Base-by-base conservation (phyloP, 208 protist species). In the Leptomonas seymouri region DNA sequence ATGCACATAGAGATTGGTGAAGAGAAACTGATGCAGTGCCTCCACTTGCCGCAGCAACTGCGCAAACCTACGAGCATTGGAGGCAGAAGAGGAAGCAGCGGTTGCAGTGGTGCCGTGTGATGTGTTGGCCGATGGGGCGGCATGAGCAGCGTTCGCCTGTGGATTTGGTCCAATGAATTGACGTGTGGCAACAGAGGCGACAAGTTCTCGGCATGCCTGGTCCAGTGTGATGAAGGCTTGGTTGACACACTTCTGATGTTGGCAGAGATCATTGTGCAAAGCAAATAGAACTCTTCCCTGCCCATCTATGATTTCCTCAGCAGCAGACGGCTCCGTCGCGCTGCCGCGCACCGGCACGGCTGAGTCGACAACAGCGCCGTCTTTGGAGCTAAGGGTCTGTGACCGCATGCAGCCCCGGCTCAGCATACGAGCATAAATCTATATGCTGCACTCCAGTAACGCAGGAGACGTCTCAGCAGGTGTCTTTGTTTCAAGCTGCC, bases 1-100 rank as follows among this genome's bases (percentile, higher is more conserved):
- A 30, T 80, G 67, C 45, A 70, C 49, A 68, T 75, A 75, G 0
- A 80, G 42, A 25, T 75, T 69, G 16, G 45, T 64, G 18, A 80
- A 80, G 36, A 80, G 74, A 66, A 75, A 80, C 0, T 67, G 44
- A 46, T 75, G 64, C 18, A 80, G 39, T 5, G 45, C 49, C 58
- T 70, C 74, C 12, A 80, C 63, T 3, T 39, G 42, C 9, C 48
- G 74, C 56, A 80, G 54, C 12, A 80, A 54, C 39, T 66, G 27
- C 1, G 58, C 27, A 31, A 75, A 80, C 25, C 20, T 2, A 3
- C 18, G 46, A 7, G 41, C 21, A 8, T 11, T 23, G 4, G 48
- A 41, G 15, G 4, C 4, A 7, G 14, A n/a, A 21, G 46, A 3
- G 16, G 44, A 15, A 48, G 44, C 12, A 4, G 44, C 18, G 6